Base-by-base conservation (phyloP, 805 yeast species). In the Candida qinlingensis region DNA sequence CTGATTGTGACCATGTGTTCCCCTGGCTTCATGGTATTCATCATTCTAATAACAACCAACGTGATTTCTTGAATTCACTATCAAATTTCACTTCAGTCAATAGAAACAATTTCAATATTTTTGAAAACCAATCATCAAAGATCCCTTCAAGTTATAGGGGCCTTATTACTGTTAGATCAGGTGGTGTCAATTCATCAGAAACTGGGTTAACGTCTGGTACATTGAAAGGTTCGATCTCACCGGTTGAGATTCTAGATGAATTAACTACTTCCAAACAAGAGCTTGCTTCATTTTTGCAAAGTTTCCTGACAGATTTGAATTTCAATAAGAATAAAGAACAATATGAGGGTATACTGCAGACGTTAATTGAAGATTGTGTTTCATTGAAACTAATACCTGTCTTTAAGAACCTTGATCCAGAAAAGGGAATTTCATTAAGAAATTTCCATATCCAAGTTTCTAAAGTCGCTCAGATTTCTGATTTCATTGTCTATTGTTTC, bases 391-490 rank as follows among this genome's bases (percentile, higher is more conserved):
- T 72, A 34, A 54, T 77, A 42, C 87, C 87, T 1, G 52, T 70
- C 7, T 84, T 87, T 56, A 67, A 75, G 44, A 72, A 77, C 49
- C 62, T 82, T 57, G 91, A 85, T 55, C 92, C 90, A 12, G 79
- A 73, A 48, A 71, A 76, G 39, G 94, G 96, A 4, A 81, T 87
- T 6, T 80, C 88, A 4, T 73, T 90, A 47, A 75, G 97, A 53
- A 87, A 91, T 61, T 91, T 90, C 65, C 89, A 87, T 60, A 80
- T 86, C 48, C 98, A 92, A 66, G 85, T 82, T 19, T 76, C 89
- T n/a, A 90, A 89, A 61, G 70, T 84, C 51, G 85, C 94, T 34
- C 72, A 80, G 29, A 72, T 89, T 8, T 75, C 94, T 0, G 95
- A 87, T 60, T 77, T 89, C 44, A 69, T 88, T 6, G 79, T 91